phyloP scores from a whole-genome alignment of 148 eudicot species.

The Nyssa sinensis region DNA sequence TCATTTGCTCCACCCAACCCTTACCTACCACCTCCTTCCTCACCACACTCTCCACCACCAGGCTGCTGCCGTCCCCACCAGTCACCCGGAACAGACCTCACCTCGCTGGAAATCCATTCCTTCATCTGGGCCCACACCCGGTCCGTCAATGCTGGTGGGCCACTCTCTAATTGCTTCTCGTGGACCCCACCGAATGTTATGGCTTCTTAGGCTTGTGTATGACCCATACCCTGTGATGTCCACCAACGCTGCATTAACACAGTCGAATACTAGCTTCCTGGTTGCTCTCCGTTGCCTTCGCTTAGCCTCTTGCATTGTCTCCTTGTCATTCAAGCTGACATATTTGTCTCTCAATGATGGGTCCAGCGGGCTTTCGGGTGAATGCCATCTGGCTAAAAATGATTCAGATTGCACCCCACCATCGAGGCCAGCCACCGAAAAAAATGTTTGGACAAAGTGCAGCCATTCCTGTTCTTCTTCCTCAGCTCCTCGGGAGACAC shows the following conservation, averaged over 20 bases:
- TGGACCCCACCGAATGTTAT: constrained; percentile 15
- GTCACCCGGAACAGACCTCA: constrained; percentile 29
- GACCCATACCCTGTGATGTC: constrained; percentile 41
- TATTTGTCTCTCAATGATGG: constrained; percentile 67
- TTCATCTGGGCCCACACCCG: constrained; percentile 64
- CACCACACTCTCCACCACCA: constrained; percentile 66
- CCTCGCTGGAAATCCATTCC: constrained; percentile 51
- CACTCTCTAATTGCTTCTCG: constrained; percentile 1
- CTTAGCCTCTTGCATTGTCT: constrained; percentile 52
- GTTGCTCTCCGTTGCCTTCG: constrained; percentile 61
- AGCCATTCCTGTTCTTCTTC: constrained; percentile 62
- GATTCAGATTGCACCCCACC: constrained; percentile 36
- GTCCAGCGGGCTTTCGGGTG: constrained; percentile 75
- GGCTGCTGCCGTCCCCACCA: constrained; percentile 51
- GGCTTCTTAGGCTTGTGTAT: constrained; percentile 18
- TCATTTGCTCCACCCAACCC: constrained; percentile 60
- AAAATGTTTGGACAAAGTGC: constrained; percentile 58
- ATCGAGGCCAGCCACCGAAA: constrained; percentile 59
- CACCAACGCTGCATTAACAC: constrained; percentile 61
- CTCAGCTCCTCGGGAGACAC: constrained; percentile 37
- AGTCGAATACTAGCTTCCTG: constrained; percentile 76
- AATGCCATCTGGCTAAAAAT: constrained; percentile 60
- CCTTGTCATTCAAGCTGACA: constrained; percentile 44
- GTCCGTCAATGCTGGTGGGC: constrained; percentile 31
- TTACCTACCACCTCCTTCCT: constrained; percentile 72